Base-by-base conservation (phyloP, 2,329 filamentous ascomycete genomes). In the Ascocoryne sarcoides region DNA sequence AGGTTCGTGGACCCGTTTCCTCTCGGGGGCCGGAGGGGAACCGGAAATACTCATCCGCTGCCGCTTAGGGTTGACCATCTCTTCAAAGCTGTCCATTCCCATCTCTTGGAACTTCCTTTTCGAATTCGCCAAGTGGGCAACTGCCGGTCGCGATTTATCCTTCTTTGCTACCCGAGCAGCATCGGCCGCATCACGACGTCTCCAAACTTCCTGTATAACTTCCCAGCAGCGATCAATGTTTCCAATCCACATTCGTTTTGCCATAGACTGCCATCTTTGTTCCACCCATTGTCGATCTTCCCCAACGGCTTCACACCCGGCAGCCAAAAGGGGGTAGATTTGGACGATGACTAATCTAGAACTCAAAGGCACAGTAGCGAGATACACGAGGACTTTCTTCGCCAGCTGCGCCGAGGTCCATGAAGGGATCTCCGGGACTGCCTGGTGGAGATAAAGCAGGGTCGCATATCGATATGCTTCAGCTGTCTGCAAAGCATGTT, bases 381-480 rank as follows among this genome's bases (percentile, higher is more conserved):
- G 62, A 37, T 75, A 69, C 16, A 71, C 66, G 37, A 84, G 60
- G 1, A 79, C 73, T 34, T 74, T 72, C 52, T 79, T 75, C 0
- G 80, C 77, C 7, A 84, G 63, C 18, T 72, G 68, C 5, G 69
- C 65, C 0, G 75, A 69, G 2, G 71, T 64, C 31, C 71, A 64
- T 2, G 72, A 80, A 2, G 77, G 76, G 15, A 84, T 72, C 49
- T 83, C 78, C 0, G 80, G 80, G 0, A 84, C 76, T 1, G 79
- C 75, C 59, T 81, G 76, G 46, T 82, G 77, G 2, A 83, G 67
- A 50, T 82, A 80, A 3, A 83, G 64, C 8, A 83, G 58, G 0
- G 76, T 82, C 4, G 79, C 78, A 63, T 73, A 79, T 26, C 78
- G 75, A 54, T 83, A 83, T 2, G 79, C 78, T 50, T 78, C 70